A percentile compares a stretch with the other conserved stretches of the same genome.
phyloP scores from a whole-genome alignment of 305 asterid species.

The Fraxinus sp. region DNA sequence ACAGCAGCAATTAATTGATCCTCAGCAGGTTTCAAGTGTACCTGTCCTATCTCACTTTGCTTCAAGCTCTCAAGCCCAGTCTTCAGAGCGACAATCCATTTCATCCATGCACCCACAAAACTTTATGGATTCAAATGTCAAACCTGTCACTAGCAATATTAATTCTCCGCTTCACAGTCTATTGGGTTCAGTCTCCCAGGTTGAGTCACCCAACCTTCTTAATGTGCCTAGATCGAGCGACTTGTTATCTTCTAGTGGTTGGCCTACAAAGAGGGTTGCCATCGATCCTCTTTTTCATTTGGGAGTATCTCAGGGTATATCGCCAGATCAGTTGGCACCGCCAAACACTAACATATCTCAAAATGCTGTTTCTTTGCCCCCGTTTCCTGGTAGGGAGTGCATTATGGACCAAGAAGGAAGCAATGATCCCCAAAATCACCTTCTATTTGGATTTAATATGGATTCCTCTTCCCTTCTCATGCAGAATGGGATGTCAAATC shows the following conservation, averaged over 20 bases:
- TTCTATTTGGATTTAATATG: conserved; percentile 67
- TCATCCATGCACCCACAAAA: conserved; percentile 40
- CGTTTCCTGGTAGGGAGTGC: conserved; percentile 67
- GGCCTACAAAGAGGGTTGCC: conserved; percentile 65
- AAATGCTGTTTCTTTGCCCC: conserved; percentile 48
- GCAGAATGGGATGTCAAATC: conserved; percentile 48
- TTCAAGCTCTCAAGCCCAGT: conserved; percentile 44
- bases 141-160: conserved; percentile 30
- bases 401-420: conserved; percentile 57
- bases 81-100: conserved; percentile 36
- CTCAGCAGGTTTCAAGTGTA: conserved; percentile 38
- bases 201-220: conserved; percentile 44
- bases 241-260: conserved; percentile 43
- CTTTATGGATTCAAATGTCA: conserved; percentile 42
- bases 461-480: conserved; percentile 59
- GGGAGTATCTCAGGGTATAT: conserved; percentile 30
- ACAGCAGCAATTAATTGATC: conserved; percentile 43
- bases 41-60: conserved; percentile 37
- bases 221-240: conserved; percentile 41
- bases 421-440: conserved; percentile 57
- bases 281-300: conserved; percentile 52
- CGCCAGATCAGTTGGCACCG: conserved; percentile 38
- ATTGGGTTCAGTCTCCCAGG: conserved; percentile 46
- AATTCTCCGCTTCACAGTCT: conserved; percentile 54
- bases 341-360: conserved; percentile 34